A percentile compares a stretch with the other conserved stretches of the same genome.
Conservation (phyloP, 2,329 filamentous ascomycete genomes). For the Gaeumannomyces sp. region DNA sequence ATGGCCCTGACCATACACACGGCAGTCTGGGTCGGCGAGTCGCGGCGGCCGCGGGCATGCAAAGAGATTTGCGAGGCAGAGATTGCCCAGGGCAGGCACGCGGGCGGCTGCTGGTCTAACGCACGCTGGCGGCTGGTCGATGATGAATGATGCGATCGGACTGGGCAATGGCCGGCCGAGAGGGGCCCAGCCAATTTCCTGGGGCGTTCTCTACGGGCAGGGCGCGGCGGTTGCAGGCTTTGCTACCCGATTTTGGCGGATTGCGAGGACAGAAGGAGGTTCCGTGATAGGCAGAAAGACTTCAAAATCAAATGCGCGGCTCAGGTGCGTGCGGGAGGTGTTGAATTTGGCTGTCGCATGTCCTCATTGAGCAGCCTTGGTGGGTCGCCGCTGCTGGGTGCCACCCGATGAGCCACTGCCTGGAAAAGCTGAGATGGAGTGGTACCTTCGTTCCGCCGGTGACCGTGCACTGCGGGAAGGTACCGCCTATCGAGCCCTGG, state of each 20-base stretch:
- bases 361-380: slow-evolving; percentile 1
- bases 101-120: not conserved
- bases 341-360: slow-evolving; percentile 1
- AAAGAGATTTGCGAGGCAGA: not conserved
- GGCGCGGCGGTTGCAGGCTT: not conserved
- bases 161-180: not conserved
- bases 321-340: not conserved
- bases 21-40: not conserved
- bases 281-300: not conserved
- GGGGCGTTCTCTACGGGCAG: not conserved
- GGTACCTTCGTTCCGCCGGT: not conserved
- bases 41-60: not conserved
- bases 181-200: not conserved
- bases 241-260: not conserved
- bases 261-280: not conserved
- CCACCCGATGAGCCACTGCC: not conserved
- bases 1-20: slow-evolving; percentile 18
- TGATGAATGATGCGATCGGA: not conserved
- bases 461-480: not conserved
- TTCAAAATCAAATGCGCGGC: not conserved
- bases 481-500: not conserved
- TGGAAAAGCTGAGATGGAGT: not conserved
- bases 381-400: not conserved
- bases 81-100: not conserved
- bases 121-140: not conserved